Conservation (phyloP, 2,329 filamentous ascomycete species). For the Emmonsiellopsis sp. region DNA sequence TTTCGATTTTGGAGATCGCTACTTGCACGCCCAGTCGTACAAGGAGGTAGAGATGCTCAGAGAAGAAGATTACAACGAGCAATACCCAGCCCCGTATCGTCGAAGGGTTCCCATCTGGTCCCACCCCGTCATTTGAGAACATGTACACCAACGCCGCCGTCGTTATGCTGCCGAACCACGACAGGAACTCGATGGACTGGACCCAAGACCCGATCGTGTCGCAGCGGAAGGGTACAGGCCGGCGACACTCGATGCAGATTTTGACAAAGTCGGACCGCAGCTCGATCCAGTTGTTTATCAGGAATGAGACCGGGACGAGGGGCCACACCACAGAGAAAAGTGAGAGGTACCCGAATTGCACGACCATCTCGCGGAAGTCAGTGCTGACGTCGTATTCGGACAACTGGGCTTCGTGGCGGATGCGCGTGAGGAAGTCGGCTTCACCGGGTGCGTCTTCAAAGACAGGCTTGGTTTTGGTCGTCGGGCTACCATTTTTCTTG, state of each 20-base stretch:
- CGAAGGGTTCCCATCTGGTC: slow-evolving; percentile 32
- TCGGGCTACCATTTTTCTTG: slow-evolving; percentile 17
- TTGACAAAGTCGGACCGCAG: slow-evolving; percentile 89
- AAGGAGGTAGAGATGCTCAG: slow-evolving; percentile 82
- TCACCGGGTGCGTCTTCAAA: slow-evolving; percentile 67
- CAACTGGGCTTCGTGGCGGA: slow-evolving; percentile 73
- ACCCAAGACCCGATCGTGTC: slow-evolving; percentile 95
- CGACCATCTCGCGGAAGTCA: slow-evolving; percentile 88
- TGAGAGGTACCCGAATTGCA: slow-evolving; percentile 80
- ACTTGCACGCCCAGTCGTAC: slow-evolving; percentile 63
- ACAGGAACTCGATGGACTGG: slow-evolving; percentile 74
- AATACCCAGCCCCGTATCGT: slow-evolving; percentile 72
- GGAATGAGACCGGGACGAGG: slow-evolving; percentile 76
- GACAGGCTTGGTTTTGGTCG: slow-evolving; percentile 16
- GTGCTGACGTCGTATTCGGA: slow-evolving; percentile 79
- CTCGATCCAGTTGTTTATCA: slow-evolving; percentile 95
- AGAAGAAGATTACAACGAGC: slow-evolving; percentile 70
- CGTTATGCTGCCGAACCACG: slow-evolving; percentile 85
- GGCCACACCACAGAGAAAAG: slow-evolving; percentile 94
- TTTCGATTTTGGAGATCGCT: slow-evolving; percentile 71
- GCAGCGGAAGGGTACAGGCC: slow-evolving; percentile 78
- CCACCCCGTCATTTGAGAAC: slow-evolving; percentile 52
- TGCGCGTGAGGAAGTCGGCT: slow-evolving; percentile 65
- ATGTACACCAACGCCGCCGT: slow-evolving; percentile 82
- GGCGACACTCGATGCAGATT: slow-evolving; percentile 79